Percentiles rank a stretch among this genome's conserved stretches.
Evolutionary conservation across 2,329 filamentous ascomycete genomes (phyloP).

Genomic region (Rhinocladiella similis): DNA sequence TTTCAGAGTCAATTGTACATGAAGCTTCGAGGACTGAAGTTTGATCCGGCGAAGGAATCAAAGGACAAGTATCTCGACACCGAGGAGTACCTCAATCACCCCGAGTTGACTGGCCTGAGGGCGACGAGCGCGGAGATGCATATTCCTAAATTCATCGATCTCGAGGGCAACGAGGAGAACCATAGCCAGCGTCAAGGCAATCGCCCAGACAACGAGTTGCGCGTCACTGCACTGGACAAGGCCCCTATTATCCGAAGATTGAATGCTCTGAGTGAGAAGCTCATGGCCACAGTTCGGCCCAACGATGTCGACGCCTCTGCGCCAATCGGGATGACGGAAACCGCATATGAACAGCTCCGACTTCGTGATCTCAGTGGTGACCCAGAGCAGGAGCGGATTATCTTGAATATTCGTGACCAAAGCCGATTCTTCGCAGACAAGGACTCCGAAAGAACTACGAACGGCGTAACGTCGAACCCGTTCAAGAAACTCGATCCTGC

Average conservation of each 20-base stretch:
- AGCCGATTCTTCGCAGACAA: conserved; percentile 71
- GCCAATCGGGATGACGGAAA: conserved; percentile 68
- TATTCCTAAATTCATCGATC: conserved; percentile 85
- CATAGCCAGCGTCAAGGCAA: conserved; percentile 86
- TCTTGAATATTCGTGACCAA: conserved; percentile 86
- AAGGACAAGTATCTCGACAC: conserved; percentile 57
- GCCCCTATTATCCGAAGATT: conserved; percentile 86
- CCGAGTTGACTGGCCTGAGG: conserved; percentile 56
- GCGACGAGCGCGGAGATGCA: conserved; percentile 55
- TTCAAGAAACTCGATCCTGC: conserved; percentile 25
- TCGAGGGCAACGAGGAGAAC: conserved; percentile 94
- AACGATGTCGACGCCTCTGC: conserved; percentile 69
- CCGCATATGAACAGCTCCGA: conserved; percentile 71
- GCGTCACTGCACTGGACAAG: conserved; percentile 70
- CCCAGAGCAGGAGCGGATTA: conserved; percentile 72
- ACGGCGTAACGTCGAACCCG: conserved; percentile 34
- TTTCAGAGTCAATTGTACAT: conserved; percentile 90
- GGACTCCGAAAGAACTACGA: conserved; percentile 40
- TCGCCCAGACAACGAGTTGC: conserved; percentile 85
- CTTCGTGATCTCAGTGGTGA: conserved; percentile 79
- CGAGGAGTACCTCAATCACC: conserved; percentile 70
- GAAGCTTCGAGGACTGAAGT: conserved; percentile 84
- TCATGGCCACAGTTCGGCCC: conserved; percentile 83
- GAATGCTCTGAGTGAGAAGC: conserved; percentile 88
- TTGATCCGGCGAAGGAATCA: conserved; percentile 69